These are phyloP conservation scores for Mycena filopes DNA, from an alignment of 768 basidiomycete species.

Conservation along the genomic window DNA sequence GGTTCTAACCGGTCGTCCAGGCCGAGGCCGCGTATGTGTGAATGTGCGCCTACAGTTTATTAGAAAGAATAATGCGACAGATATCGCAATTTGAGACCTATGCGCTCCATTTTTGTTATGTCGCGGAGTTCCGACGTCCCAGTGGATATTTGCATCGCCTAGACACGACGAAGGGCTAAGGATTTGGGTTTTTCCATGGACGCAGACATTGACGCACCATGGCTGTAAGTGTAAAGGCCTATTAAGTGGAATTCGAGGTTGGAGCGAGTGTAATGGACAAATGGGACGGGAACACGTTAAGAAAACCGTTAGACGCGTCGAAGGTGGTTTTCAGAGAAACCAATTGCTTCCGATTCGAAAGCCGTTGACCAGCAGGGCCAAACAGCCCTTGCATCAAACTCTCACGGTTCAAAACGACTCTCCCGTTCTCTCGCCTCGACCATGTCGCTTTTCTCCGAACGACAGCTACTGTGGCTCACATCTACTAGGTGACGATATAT, in stretches of 20 bases:
- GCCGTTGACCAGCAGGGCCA: neutral
- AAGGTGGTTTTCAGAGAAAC: neutral
- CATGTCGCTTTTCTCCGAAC: too few species aligned
- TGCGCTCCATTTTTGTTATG: slow-evolving; percentile 93
- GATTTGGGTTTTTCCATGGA: neutral
- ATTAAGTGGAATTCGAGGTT: neutral
- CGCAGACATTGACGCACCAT: slow-evolving; percentile 5
- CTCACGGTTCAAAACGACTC: too few species aligned
- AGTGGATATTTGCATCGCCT: slow-evolving; percentile 81
- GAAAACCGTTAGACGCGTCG: neutral
- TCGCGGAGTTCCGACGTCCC: slow-evolving; percentile 85
- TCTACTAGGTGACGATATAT: too few species aligned
- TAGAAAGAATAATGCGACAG: neutral
- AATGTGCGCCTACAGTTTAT: slow-evolving; percentile 75
- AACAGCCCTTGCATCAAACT: neutral
- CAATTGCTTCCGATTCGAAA: neutral
- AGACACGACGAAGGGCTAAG: neutral
- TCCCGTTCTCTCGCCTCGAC: too few species aligned
- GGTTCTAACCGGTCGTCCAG: slow-evolving; percentile 94
- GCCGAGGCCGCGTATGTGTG: slow-evolving; percentile 95
- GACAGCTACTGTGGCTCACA: too few species aligned
- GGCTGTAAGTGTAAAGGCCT: neutral
- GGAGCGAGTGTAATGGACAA: neutral
- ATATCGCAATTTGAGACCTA: slow-evolving; percentile 58
- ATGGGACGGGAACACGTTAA: neutral